A percentile compares a stretch with the other conserved stretches of the same genome.
These are phyloP conservation scores for Tolypocladium sp. DNA, from an alignment of 2,329 filamentous ascomycete genomes.

Conservation along the genomic window DNA sequence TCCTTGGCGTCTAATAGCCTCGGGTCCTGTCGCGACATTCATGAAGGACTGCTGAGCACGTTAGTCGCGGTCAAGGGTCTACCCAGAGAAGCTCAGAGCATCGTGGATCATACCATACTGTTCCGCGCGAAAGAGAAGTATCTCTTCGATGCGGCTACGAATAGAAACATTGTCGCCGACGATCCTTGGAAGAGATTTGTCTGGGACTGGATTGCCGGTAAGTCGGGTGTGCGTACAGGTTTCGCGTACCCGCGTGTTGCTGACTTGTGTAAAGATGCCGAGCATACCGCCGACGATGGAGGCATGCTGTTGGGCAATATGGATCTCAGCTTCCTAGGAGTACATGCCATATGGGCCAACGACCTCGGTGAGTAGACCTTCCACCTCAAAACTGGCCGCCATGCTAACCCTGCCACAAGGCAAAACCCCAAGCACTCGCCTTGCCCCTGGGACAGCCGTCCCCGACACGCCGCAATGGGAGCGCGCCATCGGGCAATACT, in stretches of 20 bases:
- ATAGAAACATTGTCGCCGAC: conserved; percentile 58
- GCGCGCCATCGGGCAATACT: conserved; percentile 53
- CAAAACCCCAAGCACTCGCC: conserved; percentile 34
- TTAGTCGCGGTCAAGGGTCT: conserved; percentile 35
- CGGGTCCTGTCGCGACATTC: conserved; percentile 45
- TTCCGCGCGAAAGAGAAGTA: conserved; percentile 53
- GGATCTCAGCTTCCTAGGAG: conserved; percentile 69
- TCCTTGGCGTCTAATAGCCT: conserved; percentile 27
- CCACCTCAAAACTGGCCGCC: background rate
- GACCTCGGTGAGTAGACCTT: conserved; percentile 43
- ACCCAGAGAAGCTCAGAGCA: conserved; percentile 39
- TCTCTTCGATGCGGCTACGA: conserved; percentile 54
- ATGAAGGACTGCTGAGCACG: conserved; percentile 43
- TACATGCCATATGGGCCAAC: conserved; percentile 63
- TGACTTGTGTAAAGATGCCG: conserved; percentile 38
- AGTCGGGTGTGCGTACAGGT: conserved; percentile 13
- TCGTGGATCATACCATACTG: conserved; percentile 50
- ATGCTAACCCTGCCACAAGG: conserved; percentile 25
- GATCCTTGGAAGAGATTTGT: conserved; percentile 67
- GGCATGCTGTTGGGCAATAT: conserved; percentile 62
- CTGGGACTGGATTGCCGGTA: conserved; percentile 69
- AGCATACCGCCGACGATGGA: conserved; percentile 53
- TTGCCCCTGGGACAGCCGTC: conserved; percentile 32
- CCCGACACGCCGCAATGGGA: conserved; percentile 49
- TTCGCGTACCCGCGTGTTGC: background rate